Percentiles rank a stretch among this genome's conserved stretches.
Conservation (phyloP, 352 stramenopile genomes). For the Pythium rhizo-oryzae region DNA sequence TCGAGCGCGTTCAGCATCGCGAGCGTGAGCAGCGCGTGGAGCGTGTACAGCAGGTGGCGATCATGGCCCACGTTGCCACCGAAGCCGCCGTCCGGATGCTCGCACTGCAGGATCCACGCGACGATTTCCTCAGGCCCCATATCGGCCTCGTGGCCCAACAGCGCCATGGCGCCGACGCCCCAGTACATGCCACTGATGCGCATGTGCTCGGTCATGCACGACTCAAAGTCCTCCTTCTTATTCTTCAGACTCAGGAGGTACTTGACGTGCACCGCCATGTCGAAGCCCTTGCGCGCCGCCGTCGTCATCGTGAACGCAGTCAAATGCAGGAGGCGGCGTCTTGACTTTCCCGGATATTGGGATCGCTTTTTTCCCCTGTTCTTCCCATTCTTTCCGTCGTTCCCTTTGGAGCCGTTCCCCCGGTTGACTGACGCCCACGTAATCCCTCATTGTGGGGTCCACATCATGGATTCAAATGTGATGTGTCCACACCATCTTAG, state of each 20-base stretch:
- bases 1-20: conserved; percentile 92
- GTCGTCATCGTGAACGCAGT: not conserved
- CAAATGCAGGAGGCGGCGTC: not conserved
- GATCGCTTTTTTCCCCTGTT: conserved; percentile 2
- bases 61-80: conserved; percentile 97
- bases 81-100: conserved; percentile 93
- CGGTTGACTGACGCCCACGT: not conserved
- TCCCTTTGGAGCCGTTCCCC: not conserved
- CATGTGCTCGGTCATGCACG: conserved; percentile 96
- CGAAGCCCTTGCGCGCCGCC: conserved; percentile 44
- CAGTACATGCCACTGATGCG: conserved; percentile 99
- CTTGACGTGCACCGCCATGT: conserved; percentile 70
- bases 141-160: conserved; percentile 89
- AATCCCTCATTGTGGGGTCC: not conserved
- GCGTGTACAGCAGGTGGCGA: conserved; percentile 97
- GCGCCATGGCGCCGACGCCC: conserved; percentile 94
- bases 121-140: conserved; percentile 88
- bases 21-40: conserved; percentile 97
- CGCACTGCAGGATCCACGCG: conserved; percentile 96
- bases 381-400: not conserved
- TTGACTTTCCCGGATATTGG: not conserved
- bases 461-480: not conserved
- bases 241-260: conserved; percentile 82
- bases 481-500: not conserved
- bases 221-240: conserved; percentile 91